A percentile compares a stretch with the other conserved stretches of the same genome.
Conservation (phyloP, 768 basidiomycete species). For the Lactarius psammicola region DNA sequence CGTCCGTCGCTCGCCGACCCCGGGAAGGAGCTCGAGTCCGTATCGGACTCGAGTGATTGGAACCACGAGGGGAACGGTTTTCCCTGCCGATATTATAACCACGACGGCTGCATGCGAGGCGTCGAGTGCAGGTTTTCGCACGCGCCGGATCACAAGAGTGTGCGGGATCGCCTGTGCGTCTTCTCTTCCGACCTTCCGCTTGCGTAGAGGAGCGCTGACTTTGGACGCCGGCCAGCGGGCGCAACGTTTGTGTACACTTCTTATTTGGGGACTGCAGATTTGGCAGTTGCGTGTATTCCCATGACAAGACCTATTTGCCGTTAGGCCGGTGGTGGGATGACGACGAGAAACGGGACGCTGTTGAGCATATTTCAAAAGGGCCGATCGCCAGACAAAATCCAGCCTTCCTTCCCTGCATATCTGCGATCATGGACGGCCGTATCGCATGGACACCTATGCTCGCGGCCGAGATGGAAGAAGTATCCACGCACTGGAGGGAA, state of each 20-base stretch:
- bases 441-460: conserved; percentile 6
- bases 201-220: background rate
- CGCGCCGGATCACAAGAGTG: conserved; percentile 54
- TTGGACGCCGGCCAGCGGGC: conserved; percentile 43
- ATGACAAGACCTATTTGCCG: conserved; percentile 46
- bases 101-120: conserved; percentile 48
- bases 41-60: conserved; percentile 55
- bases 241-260: conserved; percentile 48
- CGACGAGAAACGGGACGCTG: background rate
- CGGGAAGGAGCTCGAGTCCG: conserved; percentile 39
- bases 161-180: conserved; percentile 53
- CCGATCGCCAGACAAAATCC: background rate
- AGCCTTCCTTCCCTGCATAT: conserved; percentile 1
- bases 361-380: background rate
- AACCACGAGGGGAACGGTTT: conserved; percentile 50
- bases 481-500: background rate
- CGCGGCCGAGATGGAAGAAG: conserved; percentile 6
- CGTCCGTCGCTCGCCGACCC: conserved; percentile 33
- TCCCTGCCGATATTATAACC: conserved; percentile 59
- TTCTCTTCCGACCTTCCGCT: background rate
- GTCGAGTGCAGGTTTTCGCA: conserved; percentile 49
- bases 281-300: conserved; percentile 48
- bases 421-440: conserved; percentile 1
- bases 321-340: conserved; percentile 47
- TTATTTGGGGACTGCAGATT: conserved; percentile 44